Base-by-base conservation (phyloP, 345 rosid species). In the Cardamine chenopodiifolia region DNA sequence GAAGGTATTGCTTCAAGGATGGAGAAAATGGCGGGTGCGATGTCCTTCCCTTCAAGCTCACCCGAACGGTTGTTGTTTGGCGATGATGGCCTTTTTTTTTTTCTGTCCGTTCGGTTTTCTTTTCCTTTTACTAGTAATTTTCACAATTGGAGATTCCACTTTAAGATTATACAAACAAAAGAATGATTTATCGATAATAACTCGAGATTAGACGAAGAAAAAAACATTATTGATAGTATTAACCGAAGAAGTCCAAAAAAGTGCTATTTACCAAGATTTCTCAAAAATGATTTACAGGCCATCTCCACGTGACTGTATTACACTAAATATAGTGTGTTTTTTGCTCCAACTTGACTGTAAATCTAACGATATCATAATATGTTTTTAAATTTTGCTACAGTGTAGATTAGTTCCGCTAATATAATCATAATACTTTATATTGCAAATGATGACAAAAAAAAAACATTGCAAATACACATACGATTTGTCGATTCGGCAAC, bases 1-100 rank as follows among this genome's bases (percentile, higher is more conserved):
- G 56, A 81, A 83, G 82, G 77, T 88, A 66, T 91, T 86, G 96
- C 97, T 89, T 91, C 48, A 88, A 88, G 94, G 80, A 72, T 55
- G 74, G 70, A 34, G 78, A 82, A 88, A 62, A 73, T 60, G 83
- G 75, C 83, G 57, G 96, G 77, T 80, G 84, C 79, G 82, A 87
- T 73, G 96, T 90, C 96, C 65, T 81, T 88, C 42, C 72, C 73
- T 6, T 37, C 7, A 34, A 44, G 12, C 53, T 45, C 77, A 58
- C 72, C 69, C 57, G 31, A 75, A 74, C 79, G 80, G 85, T 81
- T 70, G 64, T 44, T 44, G 48, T 62, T 66, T 17, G 44, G 72
- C 53, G 68, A 71, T 75, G 62, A 10, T n/a, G n/a, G n/a, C n/a
- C n/a, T n/a, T 22, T 6, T 39, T 37, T 6, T 4, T 49, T 13